A percentile compares a stretch with the other conserved stretches of the same genome.
Evolutionary conservation across 768 basidiomycete genomes (phyloP).

Genomic region (Auriscalpium microsporum): DNA sequence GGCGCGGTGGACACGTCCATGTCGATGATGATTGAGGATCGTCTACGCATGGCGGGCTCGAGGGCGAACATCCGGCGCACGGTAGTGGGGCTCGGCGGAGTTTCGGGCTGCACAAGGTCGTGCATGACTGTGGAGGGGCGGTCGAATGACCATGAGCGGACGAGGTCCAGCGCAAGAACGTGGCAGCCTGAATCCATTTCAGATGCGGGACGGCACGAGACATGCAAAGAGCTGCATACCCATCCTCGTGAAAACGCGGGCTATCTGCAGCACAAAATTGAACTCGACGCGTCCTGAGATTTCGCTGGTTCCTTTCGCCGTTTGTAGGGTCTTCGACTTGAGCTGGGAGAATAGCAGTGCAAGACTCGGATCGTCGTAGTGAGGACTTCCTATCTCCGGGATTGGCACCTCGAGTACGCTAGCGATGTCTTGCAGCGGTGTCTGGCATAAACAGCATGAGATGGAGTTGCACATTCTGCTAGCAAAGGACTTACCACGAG

Average conservation of each 20-base stretch:
- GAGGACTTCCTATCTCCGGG: constrained; percentile 67
- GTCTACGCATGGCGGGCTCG: constrained; percentile 47
- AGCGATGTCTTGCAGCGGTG: constrained; percentile 69
- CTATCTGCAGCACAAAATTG: constrained; percentile 92
- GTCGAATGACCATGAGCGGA: constrained; percentile 87
- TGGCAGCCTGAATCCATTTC: constrained; percentile 64
- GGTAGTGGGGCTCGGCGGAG: constrained; percentile 37
- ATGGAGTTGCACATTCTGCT: no score
- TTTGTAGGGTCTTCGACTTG: constrained; percentile 84
- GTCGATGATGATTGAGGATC: constrained; percentile 79
- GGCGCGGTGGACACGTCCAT: constrained; percentile 69
- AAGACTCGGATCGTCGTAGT: constrained; percentile 91
- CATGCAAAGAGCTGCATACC: constrained; percentile 35
- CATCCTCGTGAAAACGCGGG: constrained; percentile 90
- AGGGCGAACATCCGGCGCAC: constrained; percentile 40
- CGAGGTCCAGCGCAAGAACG: constrained; percentile 81
- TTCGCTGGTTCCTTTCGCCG: constrained; percentile 86
- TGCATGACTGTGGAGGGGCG: constrained; percentile 46
- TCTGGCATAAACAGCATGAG: constrained; percentile 33
- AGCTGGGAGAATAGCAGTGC: constrained; percentile 86
- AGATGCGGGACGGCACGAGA: no score
- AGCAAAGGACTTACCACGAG: constrained; percentile 54
- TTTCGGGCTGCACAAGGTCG: constrained; percentile 14
- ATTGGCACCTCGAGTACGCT: constrained; percentile 44
- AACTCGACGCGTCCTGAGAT: constrained; percentile 85